Percentiles rank a stretch among this genome's conserved stretches.
Evolutionary conservation across 1,284 basidiomycete genomes (phyloP).

Genomic region (Schizophyllum commune): DNA sequence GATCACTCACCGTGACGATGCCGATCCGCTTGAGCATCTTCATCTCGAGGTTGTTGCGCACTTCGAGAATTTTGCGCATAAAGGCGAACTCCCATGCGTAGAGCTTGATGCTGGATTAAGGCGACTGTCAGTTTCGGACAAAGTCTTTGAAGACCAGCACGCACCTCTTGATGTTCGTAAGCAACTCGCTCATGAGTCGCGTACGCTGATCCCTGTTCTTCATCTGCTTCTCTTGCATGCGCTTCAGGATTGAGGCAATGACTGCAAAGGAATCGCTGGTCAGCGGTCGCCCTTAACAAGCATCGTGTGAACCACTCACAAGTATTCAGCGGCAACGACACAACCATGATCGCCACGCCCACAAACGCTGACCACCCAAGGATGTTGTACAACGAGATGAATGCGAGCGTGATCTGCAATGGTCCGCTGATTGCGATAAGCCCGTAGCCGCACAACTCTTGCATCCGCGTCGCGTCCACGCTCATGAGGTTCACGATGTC

Average conservation of each 20-base stretch:
- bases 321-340: conserved; percentile 78
- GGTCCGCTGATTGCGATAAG: conserved; percentile 66
- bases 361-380: conserved; percentile 91
- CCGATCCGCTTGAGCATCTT: conserved; percentile 79
- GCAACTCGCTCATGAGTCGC: conserved; percentile 72
- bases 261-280: conserved; percentile 20
- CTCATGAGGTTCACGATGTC: conserved; percentile 95
- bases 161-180: conserved; percentile 85
- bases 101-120: conserved; percentile 54
- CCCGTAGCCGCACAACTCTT: conserved; percentile 82
- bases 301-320: too few relatives aligned
- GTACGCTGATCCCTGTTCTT: conserved; percentile 79
- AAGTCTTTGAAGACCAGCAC: background rate
- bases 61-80: conserved; percentile 60
- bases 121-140: background rate
- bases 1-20: conserved; percentile 33
- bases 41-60: conserved; percentile 83
- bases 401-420: conserved; percentile 80
- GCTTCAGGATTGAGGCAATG: conserved; percentile 72
- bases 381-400: conserved; percentile 82
- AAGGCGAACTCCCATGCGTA: conserved; percentile 91
- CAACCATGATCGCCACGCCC: conserved; percentile 87
- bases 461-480: conserved; percentile 78
- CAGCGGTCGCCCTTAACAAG: too few relatives aligned
- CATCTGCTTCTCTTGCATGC: conserved; percentile 85